These are phyloP conservation scores for Podaxis sp. DNA, from an alignment of 768 basidiomycete species.

Conservation along the genomic window DNA sequence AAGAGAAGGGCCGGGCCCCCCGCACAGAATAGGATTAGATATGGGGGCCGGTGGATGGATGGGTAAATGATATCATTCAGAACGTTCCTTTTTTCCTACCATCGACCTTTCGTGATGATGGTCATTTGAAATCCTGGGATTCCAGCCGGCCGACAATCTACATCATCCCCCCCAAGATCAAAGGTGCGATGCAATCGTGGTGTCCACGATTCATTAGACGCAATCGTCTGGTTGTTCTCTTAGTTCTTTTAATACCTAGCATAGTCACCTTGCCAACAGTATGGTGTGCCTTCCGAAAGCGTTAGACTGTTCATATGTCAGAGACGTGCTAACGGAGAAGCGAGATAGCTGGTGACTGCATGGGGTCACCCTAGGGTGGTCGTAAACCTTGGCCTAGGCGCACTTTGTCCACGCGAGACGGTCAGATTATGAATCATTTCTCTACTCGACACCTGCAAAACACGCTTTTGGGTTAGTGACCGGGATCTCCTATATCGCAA, in stretches of 20 bases:
- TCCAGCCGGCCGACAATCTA: not conserved
- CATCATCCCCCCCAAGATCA: not conserved
- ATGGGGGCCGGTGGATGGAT: not conserved
- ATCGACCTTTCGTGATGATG: not conserved
- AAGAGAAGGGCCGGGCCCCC: not conserved
- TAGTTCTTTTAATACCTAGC: constrained; percentile 9
- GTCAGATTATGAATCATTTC: not conserved
- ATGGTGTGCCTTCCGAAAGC: constrained; percentile 1
- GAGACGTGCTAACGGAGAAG: not conserved
- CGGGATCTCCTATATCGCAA: not conserved
- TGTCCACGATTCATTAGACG: not conserved
- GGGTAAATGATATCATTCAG: constrained; percentile 14
- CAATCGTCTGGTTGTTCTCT: constrained; percentile 2
- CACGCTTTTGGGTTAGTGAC: not conserved
- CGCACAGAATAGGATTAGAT: not conserved
- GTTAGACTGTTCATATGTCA: constrained; percentile 8
- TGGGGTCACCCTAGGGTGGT: not conserved
- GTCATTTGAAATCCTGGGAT: constrained; percentile 11
- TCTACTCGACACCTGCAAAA: not conserved
- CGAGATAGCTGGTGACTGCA: not conserved
- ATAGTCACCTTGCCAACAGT: constrained; percentile 13
- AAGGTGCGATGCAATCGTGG: constrained; percentile 11
- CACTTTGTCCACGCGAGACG: constrained; percentile 1
- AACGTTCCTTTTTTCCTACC: not conserved
- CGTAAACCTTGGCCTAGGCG: not conserved